Base-by-base conservation (phyloP, 495 filamentous ascomycete genomes). In the Talaromyces liani region DNA sequence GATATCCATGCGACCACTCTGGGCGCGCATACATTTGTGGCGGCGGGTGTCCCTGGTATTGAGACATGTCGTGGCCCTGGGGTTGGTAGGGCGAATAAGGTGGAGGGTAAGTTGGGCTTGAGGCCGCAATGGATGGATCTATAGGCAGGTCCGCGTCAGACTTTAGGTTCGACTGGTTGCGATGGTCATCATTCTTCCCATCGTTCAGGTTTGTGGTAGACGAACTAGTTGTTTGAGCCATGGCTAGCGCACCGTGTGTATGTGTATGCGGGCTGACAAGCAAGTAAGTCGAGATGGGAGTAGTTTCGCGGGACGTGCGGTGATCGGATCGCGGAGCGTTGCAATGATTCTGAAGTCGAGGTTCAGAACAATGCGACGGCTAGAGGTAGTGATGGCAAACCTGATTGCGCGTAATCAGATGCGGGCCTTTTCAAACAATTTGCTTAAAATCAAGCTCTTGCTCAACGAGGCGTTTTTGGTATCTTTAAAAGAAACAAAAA, bases 191-290 rank as follows among this genome's bases (percentile, higher is more conserved):
- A 82, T 84, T 82, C 77, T 85, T 84, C 71, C 81, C 83, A 77
- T 84, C 87, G 88, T 89, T 85, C 82, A 84, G 83, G 80, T 41
- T 41, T 41, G 88, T 80, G 85, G 85, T 83, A 75, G 89, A 95
- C 92, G 91, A 89, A 97, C 92, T 97, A 88, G 89, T 87, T 88
- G 91, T 81, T 89, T 96, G 91, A 84, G 91, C 90, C 93, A 96
- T 97, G 87, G 86, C 87, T 87, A 88, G 90, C 80, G 87, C 87
- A 81, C 82, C 85, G 76, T 83, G 87, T 74, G 83, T 82, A 70
- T 88, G 87, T 71, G 85, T 88, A 82, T 84, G 87, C 64, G 88
- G 81, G 73, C 62, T 75, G 80, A 76, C 29, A 31, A 31, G 76
- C 80, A 69, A 91, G 20, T 91, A 66, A 94, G 91, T 62, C 47